Percentiles rank a stretch among this genome's conserved stretches.
Conservation (phyloP, 192 early-diverging fungal genomes). For the Geranomyces variabilis region DNA sequence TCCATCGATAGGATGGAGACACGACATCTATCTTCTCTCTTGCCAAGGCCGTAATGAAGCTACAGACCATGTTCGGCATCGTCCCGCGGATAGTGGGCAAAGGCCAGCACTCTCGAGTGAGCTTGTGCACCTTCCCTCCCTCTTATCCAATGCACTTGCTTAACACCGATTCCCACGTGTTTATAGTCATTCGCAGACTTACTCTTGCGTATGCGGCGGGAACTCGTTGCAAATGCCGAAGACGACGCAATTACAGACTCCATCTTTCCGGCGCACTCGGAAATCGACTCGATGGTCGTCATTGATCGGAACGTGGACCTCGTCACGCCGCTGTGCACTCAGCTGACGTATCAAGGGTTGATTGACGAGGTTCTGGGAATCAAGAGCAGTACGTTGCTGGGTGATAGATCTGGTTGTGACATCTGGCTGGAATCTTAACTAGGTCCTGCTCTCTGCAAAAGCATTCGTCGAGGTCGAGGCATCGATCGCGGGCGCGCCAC, state of each 20-base stretch:
- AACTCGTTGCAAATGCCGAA: conserved; percentile 53
- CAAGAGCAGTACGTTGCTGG: conserved; percentile 61
- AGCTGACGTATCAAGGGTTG: conserved; percentile 95
- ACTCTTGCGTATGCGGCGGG: conserved; percentile 80
- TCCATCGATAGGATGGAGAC: conserved; percentile 80
- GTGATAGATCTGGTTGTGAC: not conserved
- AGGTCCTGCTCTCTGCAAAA: too few relatives aligned
- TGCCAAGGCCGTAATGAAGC: conserved; percentile 83
- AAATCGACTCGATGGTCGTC: conserved; percentile 80
- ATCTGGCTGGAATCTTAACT: not conserved
- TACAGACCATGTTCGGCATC: conserved; percentile 85
- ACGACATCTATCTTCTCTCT: conserved; percentile 71
- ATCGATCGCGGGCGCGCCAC: conserved; percentile 48
- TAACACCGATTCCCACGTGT: too few relatives aligned
- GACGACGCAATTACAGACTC: conserved; percentile 5
- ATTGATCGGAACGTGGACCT: conserved; percentile 90
- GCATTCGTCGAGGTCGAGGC: conserved; percentile 80
- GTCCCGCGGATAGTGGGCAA: conserved; percentile 92
- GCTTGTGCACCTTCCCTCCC: not conserved
- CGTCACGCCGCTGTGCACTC: conserved; percentile 90
- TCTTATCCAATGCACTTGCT: too few relatives aligned
- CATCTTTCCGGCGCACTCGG: conserved; percentile 39
- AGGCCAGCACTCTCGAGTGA: conserved; percentile 69
- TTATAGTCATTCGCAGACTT: conserved; percentile 54
- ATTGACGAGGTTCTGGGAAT: conserved; percentile 94